phyloP scores from a whole-genome alignment of 352 stramenopile genomes.

The Phytophthora pistaciae region DNA sequence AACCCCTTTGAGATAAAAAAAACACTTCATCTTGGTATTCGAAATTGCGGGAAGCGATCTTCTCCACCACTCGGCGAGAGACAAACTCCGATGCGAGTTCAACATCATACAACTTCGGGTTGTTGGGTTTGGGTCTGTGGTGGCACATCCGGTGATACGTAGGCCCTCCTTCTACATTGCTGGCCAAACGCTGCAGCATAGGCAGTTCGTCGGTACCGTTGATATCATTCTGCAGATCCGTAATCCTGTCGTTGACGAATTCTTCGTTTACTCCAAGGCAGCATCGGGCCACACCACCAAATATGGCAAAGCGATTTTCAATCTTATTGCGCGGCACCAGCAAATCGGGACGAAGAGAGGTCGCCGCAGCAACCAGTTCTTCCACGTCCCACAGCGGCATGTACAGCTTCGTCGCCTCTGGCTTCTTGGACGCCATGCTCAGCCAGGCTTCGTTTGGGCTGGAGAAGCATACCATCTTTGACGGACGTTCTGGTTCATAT shows the following conservation, averaged over 20 bases:
- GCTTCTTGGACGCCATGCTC: not conserved
- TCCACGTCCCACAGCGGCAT: conserved; percentile 13
- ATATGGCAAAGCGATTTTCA: conserved; percentile 1
- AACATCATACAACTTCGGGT: not conserved
- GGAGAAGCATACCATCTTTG: conserved; percentile 11
- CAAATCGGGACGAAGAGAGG: not conserved
- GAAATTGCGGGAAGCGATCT: not conserved
- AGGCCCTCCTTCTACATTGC: not conserved
- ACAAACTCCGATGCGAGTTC: conserved; percentile 3
- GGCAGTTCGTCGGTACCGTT: no score
- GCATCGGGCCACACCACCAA: conserved; percentile 9
- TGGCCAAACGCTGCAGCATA: not conserved
- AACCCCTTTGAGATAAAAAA: no score
- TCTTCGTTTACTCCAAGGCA: no score
- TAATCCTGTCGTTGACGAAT: no score
- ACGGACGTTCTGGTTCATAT: not conserved
- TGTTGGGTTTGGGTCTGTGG: not conserved
- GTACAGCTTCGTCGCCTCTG: not conserved
- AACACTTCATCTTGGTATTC: no score
- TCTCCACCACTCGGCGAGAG: conserved; percentile 4
- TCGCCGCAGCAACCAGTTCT: not conserved
- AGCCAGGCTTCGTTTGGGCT: conserved; percentile 4
- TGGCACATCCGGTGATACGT: not conserved
- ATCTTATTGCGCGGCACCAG: not conserved
- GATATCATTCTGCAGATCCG: no score